phyloP scores from a whole-genome alignment of 2,329 filamentous ascomycete species.

The Diaporthe eres region DNA sequence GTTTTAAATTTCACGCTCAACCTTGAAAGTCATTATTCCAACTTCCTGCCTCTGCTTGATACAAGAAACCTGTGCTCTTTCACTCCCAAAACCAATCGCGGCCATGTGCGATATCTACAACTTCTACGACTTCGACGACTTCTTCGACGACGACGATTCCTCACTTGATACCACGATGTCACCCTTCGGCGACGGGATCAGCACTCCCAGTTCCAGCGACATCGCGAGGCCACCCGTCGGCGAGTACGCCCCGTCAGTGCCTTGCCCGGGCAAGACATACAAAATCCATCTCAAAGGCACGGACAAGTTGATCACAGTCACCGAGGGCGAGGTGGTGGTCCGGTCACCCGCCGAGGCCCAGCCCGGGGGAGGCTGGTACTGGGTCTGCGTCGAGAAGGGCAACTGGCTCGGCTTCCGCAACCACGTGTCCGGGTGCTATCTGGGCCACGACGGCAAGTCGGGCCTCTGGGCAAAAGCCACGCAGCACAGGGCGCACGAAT shows the following conservation, averaged over 20 bases:
- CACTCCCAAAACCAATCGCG: neutral
- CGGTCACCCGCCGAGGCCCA: neutral
- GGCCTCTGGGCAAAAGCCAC: rapidly evolving
- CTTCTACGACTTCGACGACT: neutral
- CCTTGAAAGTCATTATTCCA: neutral
- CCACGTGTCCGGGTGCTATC: constrained; percentile 4
- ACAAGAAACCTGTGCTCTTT: neutral
- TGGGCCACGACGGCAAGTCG: neutral
- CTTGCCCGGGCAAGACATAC: constrained; percentile 2
- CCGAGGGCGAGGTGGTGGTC: neutral
- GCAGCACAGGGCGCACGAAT: neutral
- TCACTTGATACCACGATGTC: neutral
- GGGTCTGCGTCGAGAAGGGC: constrained; percentile 21
- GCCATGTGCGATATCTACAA: neutral
- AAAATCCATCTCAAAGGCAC: constrained; percentile 10
- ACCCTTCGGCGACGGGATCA: neutral
- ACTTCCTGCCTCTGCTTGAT: neutral
- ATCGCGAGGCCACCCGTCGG: no score
- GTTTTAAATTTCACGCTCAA: no score
- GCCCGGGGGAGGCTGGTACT: constrained; percentile 8
- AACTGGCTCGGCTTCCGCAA: constrained; percentile 33
- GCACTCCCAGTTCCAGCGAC: neutral
- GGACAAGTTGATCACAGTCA: constrained; percentile 8
- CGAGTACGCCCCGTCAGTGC: neutral
- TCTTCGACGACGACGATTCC: no score